Evolutionary conservation across 768 basidiomycete genomes (phyloP).

Genomic region (Termitomyces sp.): DNA sequence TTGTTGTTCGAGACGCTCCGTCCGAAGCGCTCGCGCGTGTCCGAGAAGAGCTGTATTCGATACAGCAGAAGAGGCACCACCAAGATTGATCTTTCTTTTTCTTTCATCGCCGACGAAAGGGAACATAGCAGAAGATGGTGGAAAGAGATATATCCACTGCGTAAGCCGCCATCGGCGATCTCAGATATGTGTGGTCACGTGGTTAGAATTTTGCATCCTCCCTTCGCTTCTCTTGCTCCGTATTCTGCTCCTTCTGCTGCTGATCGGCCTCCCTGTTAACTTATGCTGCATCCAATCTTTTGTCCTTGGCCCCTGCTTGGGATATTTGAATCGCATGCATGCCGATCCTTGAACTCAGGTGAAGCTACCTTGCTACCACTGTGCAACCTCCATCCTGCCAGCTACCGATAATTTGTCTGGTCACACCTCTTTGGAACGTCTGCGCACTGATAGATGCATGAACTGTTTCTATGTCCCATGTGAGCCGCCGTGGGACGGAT

Average conservation of each 20-base stretch:
- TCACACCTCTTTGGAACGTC: background rate
- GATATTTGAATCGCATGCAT: background rate
- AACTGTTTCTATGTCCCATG: background rate
- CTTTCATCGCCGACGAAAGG: slow-evolving; percentile 13
- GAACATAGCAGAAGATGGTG: background rate
- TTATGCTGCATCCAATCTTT: background rate
- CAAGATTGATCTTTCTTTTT: slow-evolving; percentile 70
- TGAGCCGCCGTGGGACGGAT: too few species aligned
- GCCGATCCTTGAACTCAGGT: too few species aligned
- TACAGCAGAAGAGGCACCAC: slow-evolving; percentile 50
- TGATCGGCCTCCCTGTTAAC: background rate
- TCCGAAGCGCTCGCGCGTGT: slow-evolving; percentile 54
- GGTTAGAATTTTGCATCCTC: too few species aligned
- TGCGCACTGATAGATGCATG: background rate
- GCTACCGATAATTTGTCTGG: background rate
- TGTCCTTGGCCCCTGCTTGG: background rate
- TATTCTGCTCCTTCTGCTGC: too few species aligned
- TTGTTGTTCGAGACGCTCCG: slow-evolving; percentile 51
- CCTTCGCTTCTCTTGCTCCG: too few species aligned
- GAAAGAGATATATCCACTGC: background rate
- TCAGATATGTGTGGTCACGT: background rate
- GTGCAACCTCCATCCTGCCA: background rate
- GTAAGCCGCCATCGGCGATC: background rate
- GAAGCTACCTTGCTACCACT: background rate
- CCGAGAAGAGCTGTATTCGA: slow-evolving; percentile 55